Evolutionary conservation across 352 stramenopile genomes (phyloP).

Genomic region (Phytopythium cucurbitacearum): DNA sequence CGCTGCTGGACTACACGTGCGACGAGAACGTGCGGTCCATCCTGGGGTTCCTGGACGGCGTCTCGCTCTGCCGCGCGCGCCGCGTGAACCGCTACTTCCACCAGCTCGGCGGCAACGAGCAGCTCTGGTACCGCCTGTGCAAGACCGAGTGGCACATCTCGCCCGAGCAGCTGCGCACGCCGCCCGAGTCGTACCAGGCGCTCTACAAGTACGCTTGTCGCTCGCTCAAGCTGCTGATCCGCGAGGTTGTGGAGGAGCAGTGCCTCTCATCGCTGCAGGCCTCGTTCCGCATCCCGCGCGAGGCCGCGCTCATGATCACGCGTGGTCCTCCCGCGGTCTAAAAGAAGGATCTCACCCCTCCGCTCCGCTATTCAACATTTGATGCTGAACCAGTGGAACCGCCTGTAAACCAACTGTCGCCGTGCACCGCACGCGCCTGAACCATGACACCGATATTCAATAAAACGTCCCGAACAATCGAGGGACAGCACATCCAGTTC

Average conservation of each 20-base stretch:
- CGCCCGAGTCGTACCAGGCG: conserved; percentile 58
- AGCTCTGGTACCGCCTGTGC: conserved; percentile 66
- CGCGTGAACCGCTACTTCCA: conserved; percentile 57
- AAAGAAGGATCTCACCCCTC: not conserved
- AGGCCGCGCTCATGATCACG: conserved; percentile 52
- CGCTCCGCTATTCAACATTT: no score
- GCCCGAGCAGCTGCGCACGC: conserved; percentile 53
- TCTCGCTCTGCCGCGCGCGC: conserved; percentile 51
- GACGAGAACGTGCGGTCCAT: conserved; percentile 67
- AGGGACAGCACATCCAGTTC: not conserved
- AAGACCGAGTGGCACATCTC: conserved; percentile 70
- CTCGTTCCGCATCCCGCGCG: conserved; percentile 62
- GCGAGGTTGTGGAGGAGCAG: conserved; percentile 77
- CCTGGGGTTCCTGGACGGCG: conserved; percentile 64
- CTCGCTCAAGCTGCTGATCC: conserved; percentile 70
- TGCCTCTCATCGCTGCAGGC: conserved; percentile 66
- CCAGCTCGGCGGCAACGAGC: conserved; percentile 46
- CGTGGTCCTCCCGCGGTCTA: conserved; percentile 2
- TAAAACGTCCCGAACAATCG: no score
- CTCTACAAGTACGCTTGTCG: conserved; percentile 75
- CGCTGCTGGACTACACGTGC: conserved; percentile 67
- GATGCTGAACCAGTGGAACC: no score
- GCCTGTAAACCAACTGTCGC: no score
- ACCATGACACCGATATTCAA: no score
- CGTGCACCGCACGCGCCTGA: no score